Base-by-base conservation (phyloP, 306 rosid species). In the Aeschynomene evenia region DNA sequence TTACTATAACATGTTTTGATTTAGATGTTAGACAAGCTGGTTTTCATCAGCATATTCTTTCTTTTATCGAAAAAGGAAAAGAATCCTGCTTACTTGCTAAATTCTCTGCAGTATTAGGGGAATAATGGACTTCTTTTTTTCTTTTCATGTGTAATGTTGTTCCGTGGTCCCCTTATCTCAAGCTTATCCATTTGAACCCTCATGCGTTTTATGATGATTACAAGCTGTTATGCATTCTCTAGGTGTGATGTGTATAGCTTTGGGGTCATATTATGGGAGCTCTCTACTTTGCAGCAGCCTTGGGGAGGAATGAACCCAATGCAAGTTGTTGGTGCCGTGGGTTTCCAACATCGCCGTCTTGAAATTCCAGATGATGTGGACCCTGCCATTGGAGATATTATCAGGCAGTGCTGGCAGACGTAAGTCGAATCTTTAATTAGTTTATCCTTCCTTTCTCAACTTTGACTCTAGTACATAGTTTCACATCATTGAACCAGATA, bases 321-420 rank as follows among this genome's bases (percentile, higher is more conserved):
- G 99, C 99, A 95, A 86, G 99, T 95, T 71, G 99, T 95, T 55
- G 99, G 99, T 40, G 99, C 99, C 0, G 99, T 95, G 20, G 99
- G 99, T 74, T 95, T 95, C 83, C 99, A 95, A 82, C 99, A 95
- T 82, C 99, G 97, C 26, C 97, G 99, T 43, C 99, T 95, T 63
- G 99, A 95, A 72, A 91, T 95, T 83, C 97, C 99, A 4, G 90
- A 91, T 22, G 68, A 82, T 29, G 50, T 91, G 50, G 95, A 95
- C 79, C 95, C 97, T 23, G 70, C 80, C 46, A 23, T 95, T 79
- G 96, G 95, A 10, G 87, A 84, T 79, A 92, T 95, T 64, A 89
- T 95, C 64, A 33, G 77, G 66, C 83, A 76, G 72, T 95, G 99
- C 80, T 95, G 99, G 99, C 91, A 91, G 71, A 95, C 99, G 99